These are phyloP conservation scores for Grosmannia huntii DNA, from an alignment of 2,329 filamentous ascomycete genomes.

Conservation along the genomic window DNA sequence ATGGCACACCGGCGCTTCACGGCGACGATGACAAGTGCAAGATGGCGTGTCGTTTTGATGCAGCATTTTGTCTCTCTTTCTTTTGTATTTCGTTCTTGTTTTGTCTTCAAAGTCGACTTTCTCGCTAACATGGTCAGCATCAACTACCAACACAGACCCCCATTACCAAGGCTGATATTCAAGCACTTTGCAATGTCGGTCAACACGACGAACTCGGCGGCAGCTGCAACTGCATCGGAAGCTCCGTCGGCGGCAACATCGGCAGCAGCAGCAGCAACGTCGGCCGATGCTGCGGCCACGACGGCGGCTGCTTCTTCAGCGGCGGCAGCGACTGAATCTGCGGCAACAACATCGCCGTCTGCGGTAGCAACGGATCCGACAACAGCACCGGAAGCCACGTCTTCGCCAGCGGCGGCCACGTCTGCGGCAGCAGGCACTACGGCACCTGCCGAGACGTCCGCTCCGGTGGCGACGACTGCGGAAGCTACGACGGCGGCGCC, in stretches of 20 bases:
- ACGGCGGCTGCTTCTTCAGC: background rate
- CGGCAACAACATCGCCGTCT: background rate
- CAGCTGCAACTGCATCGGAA: background rate
- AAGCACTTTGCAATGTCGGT: constrained; percentile 18
- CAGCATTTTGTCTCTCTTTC: background rate
- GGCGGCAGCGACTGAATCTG: constrained; percentile 13
- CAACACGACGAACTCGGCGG: constrained; percentile 13
- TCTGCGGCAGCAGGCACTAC: background rate
- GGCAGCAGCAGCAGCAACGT: background rate
- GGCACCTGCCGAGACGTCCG: background rate
- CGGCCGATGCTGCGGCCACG: background rate
- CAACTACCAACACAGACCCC: constrained; percentile 12
- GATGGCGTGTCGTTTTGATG: background rate
- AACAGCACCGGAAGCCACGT: background rate
- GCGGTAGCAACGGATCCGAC: background rate
- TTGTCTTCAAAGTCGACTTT: background rate
- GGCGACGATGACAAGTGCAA: background rate
- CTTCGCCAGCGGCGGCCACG: background rate
- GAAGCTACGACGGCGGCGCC: background rate
- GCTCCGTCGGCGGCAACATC: background rate
- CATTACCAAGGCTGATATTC: constrained; percentile 15
- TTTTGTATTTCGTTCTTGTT: background rate
- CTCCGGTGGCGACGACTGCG: background rate
- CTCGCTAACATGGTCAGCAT: constrained; percentile 17
- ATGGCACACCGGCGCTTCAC: background rate